Conservation (phyloP, 306 rosid genomes). For the Fragaria vesca region DNA sequence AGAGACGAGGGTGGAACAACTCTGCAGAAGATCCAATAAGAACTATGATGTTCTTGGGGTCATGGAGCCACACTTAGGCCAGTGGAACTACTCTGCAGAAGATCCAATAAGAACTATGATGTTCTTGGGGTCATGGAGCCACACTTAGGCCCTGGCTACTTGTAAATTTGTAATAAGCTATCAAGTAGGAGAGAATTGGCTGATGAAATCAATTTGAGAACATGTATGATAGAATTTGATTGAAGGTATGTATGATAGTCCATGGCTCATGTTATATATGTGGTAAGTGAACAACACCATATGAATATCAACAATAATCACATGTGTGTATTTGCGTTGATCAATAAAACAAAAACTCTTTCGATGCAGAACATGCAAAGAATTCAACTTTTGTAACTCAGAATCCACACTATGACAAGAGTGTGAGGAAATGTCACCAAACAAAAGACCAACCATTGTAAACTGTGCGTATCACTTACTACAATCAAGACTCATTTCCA, state of each 20-base stretch:
- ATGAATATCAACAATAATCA: not conserved
- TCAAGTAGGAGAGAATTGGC: not conserved
- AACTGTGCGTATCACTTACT: not conserved
- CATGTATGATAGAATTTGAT: not conserved
- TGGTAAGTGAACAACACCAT: not conserved
- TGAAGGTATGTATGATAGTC: not conserved
- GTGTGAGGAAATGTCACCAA: not conserved
- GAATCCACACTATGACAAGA: not conserved
- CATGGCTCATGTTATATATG: not conserved
- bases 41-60: constrained; percentile 52
- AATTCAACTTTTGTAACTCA: not conserved
- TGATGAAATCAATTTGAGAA: not conserved
- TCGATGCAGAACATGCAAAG: not conserved
- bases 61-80: constrained; percentile 46
- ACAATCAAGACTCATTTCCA: not conserved
- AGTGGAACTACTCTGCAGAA: constrained; percentile 27
- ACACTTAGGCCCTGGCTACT: constrained; percentile 26
- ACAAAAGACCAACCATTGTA: not conserved
- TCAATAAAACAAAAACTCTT: not conserved
- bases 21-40: constrained; percentile 47
- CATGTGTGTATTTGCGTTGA: not conserved
- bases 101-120: constrained; percentile 52
- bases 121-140: constrained; percentile 54
- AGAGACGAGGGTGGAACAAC: constrained; percentile 35
- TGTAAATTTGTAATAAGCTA: not conserved